Evolutionary conservation across 768 basidiomycete species (phyloP).

Genomic region (Heimioporus sp.): DNA sequence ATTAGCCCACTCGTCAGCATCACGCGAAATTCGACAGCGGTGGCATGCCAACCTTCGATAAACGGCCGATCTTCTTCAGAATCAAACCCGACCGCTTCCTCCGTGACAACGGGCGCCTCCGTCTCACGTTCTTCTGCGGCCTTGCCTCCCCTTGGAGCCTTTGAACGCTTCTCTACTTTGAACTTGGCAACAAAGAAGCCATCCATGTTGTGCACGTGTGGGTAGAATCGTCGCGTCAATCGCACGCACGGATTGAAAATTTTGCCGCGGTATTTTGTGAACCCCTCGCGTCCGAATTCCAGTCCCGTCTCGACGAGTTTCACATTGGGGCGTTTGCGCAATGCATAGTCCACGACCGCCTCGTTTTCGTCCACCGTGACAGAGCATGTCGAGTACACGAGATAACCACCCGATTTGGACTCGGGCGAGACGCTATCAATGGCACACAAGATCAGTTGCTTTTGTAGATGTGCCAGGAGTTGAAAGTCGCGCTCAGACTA

Average conservation of each 20-base stretch:
- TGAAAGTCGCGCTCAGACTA: slow-evolving; percentile 95
- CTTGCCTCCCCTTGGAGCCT: slow-evolving; percentile 36
- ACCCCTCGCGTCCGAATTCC: slow-evolving; percentile 91
- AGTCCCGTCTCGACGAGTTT: slow-evolving; percentile 91
- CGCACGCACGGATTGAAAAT: slow-evolving; percentile 75
- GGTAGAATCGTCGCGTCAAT: slow-evolving; percentile 88
- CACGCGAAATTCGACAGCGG: background rate
- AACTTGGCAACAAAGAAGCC: slow-evolving; percentile 99
- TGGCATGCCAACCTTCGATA: slow-evolving; percentile 65
- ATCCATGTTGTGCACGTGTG: slow-evolving; percentile 99
- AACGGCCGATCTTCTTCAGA: slow-evolving; percentile 73
- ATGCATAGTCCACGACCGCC: slow-evolving; percentile 94
- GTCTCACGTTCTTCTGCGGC: slow-evolving; percentile 21
- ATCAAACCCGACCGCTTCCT: slow-evolving; percentile 55
- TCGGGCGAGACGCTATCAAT: slow-evolving; percentile 92
- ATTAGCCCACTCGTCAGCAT: too few species aligned
- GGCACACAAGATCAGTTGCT: slow-evolving; percentile 96
- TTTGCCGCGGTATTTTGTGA: slow-evolving; percentile 88
- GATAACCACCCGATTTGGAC: slow-evolving; percentile 87
- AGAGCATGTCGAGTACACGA: slow-evolving; percentile 98
- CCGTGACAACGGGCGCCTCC: slow-evolving; percentile 20
- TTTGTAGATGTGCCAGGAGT: slow-evolving; percentile 95
- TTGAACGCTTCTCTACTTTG: slow-evolving; percentile 82
- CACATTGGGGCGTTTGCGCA: slow-evolving; percentile 90
- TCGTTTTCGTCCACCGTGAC: slow-evolving; percentile 99